These are phyloP conservation scores for Stephania japonica DNA, from an alignment of 164 flowering plant genomes.

Conservation along the genomic window DNA sequence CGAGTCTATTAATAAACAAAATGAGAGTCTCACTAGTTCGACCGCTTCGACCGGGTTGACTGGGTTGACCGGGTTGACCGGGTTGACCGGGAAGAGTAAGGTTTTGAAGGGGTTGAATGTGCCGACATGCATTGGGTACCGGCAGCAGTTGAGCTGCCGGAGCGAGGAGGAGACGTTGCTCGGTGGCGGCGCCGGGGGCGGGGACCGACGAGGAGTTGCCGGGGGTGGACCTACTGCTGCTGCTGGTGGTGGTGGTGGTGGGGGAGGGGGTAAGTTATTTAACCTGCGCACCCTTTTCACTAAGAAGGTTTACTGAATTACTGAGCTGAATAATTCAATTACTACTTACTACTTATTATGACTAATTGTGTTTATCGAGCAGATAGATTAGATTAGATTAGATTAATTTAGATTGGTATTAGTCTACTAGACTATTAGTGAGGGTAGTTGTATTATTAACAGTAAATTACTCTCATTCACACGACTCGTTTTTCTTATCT, in stretches of 20 bases:
- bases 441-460: neutral
- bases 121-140: slow-evolving; percentile 60
- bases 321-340: no score
- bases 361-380: neutral
- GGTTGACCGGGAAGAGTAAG: slow-evolving; percentile 16
- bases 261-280: slow-evolving; percentile 30
- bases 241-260: slow-evolving; percentile 4
- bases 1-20: no score
- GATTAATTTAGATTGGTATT: neutral
- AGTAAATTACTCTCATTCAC: neutral
- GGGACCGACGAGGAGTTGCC: slow-evolving; percentile 9
- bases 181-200: slow-evolving; percentile 11
- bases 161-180: slow-evolving; percentile 30
- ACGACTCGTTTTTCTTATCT: neutral
- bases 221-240: slow-evolving; percentile 9
- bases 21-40: slow-evolving; percentile 18
- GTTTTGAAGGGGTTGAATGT: slow-evolving; percentile 69
- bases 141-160: slow-evolving; percentile 51
- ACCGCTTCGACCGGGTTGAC: no score
- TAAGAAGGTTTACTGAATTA: slow-evolving; percentile 57
- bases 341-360: no score
- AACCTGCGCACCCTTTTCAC: slow-evolving; percentile 57
- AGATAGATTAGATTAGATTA: neutral
- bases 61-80: no score
- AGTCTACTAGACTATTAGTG: no score